phyloP scores from a whole-genome alignment of 1,284 basidiomycete species.

The Exsudoporus floridanus region DNA sequence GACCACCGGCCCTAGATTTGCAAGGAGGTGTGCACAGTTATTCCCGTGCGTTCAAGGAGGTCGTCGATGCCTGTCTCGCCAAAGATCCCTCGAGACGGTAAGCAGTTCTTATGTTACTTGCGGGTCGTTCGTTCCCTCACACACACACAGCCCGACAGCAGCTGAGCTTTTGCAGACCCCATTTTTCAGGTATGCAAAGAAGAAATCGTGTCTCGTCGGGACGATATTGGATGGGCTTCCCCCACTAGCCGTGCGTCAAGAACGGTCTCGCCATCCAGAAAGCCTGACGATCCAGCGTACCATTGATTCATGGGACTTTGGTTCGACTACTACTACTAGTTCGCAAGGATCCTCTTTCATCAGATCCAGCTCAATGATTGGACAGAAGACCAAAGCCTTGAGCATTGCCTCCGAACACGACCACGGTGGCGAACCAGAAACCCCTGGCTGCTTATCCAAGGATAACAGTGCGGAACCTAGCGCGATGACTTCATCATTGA shows the following conservation, averaged over 20 bases:
- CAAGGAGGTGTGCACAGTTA: constrained; percentile 75
- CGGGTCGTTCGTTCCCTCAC: background rate
- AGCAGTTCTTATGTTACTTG: background rate
- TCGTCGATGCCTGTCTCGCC: constrained; percentile 76
- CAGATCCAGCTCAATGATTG: constrained; percentile 1
- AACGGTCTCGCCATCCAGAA: constrained; percentile 38
- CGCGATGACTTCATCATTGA: background rate
- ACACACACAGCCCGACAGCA: constrained; percentile 61
- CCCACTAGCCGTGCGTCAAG: constrained; percentile 68
- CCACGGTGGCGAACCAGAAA: constrained; percentile 9
- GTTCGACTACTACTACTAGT: constrained; percentile 12
- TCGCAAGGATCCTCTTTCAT: constrained; percentile 12
- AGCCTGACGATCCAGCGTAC: constrained; percentile 22
- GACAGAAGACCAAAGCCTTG: constrained; percentile 4
- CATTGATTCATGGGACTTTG: constrained; percentile 36
- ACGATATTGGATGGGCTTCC: constrained; percentile 72
- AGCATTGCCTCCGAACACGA: constrained; percentile 5
- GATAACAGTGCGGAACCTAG: constrained; percentile 1
- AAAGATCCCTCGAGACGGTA: constrained; percentile 79
- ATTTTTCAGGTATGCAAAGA: constrained; percentile 79
- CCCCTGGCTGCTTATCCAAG: background rate
- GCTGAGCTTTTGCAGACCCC: constrained; percentile 74
- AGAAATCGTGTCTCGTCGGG: constrained; percentile 70
- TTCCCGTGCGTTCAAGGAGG: constrained; percentile 78
- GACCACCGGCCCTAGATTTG: constrained; percentile 71